Evolutionary conservation across 257 asterid genomes (phyloP).

Genomic region (Plantago ovata): DNA sequence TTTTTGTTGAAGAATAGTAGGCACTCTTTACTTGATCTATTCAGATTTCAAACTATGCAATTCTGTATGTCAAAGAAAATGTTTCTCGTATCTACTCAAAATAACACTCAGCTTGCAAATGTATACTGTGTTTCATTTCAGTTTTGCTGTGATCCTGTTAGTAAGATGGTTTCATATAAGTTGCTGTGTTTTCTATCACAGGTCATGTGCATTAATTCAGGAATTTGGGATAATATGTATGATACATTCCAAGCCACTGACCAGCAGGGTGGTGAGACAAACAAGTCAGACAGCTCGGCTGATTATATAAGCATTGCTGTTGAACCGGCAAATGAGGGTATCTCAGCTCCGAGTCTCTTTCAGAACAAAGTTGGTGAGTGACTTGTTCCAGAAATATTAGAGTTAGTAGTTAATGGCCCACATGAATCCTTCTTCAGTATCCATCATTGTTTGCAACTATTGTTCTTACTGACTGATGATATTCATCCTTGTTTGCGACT

Average conservation of each 20-base stretch:
- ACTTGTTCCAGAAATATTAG: constrained; percentile 10
- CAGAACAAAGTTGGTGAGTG: constrained; percentile 44
- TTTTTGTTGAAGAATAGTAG: too few species aligned
- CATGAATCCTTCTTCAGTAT: too few species aligned
- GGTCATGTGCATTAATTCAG: constrained; percentile 69
- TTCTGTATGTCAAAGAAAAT: too few species aligned
- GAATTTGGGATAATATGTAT: constrained; percentile 70
- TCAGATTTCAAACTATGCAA: too few species aligned
- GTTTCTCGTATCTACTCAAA: too few species aligned
- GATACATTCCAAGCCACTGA: constrained; percentile 45
- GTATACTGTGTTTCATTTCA: too few species aligned
- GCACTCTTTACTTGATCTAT: too few species aligned
- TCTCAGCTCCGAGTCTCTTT: constrained; percentile 26
- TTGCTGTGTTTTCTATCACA: constrained; percentile 28
- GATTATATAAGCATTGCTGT: constrained; percentile 51
- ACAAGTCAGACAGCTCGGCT: constrained; percentile 33
- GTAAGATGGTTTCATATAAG: too few species aligned
- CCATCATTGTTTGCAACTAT: neutral
- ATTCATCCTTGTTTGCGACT: neutral
- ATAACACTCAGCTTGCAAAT: too few species aligned
- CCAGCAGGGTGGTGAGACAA: constrained; percentile 31
- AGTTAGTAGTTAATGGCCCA: neutral
- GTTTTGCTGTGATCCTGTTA: too few species aligned
- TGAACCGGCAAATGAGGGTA: constrained; percentile 50
- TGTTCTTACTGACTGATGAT: neutral